These are phyloP conservation scores for Apiospora rasikravindrae DNA, from an alignment of 2,329 filamentous ascomycete species.

Conservation along the genomic window DNA sequence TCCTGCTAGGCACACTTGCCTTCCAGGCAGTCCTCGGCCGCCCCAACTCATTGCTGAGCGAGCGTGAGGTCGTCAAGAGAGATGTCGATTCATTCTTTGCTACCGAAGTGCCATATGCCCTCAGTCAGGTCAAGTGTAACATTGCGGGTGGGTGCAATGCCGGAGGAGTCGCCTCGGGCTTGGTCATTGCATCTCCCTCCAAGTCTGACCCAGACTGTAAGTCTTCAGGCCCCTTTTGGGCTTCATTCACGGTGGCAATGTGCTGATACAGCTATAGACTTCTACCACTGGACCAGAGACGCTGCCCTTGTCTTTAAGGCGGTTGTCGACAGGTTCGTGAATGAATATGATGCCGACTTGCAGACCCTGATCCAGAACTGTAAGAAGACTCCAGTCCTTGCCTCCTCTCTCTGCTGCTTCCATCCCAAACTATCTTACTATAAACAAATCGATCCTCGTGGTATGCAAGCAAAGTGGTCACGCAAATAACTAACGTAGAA, in stretches of 20 bases:
- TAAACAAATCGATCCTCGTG: no score
- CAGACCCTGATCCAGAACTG: slow-evolving; percentile 68
- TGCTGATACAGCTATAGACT: slow-evolving; percentile 57
- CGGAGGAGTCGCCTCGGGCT: slow-evolving; percentile 52
- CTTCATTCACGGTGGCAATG: not conserved
- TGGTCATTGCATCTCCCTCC: slow-evolving; percentile 63
- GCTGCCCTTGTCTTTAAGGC: slow-evolving; percentile 72
- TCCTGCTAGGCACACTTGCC: slow-evolving; percentile 57
- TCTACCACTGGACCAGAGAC: slow-evolving; percentile 80
- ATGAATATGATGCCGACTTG: slow-evolving; percentile 62
- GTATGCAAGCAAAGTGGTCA: not conserved
- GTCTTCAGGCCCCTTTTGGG: slow-evolving; percentile 28
- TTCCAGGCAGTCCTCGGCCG: slow-evolving; percentile 57
- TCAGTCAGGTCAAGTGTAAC: slow-evolving; percentile 61
- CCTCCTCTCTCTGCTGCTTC: no score
- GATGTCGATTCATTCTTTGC: slow-evolving; percentile 59
- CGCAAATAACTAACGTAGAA: not conserved
- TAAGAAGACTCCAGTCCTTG: not conserved
- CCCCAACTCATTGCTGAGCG: slow-evolving; percentile 42
- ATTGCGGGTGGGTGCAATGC: slow-evolving; percentile 62
- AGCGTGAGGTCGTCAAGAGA: slow-evolving; percentile 49
- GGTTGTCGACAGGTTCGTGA: slow-evolving; percentile 68
- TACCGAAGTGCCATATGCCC: slow-evolving; percentile 56
- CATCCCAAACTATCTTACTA: not conserved
- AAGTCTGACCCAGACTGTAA: slow-evolving; percentile 60